Evolutionary conservation across 805 yeast species (phyloP), one percentile per base, ranked within the genome.

Genomic region (Hanseniaspora mollemarum): DNA sequence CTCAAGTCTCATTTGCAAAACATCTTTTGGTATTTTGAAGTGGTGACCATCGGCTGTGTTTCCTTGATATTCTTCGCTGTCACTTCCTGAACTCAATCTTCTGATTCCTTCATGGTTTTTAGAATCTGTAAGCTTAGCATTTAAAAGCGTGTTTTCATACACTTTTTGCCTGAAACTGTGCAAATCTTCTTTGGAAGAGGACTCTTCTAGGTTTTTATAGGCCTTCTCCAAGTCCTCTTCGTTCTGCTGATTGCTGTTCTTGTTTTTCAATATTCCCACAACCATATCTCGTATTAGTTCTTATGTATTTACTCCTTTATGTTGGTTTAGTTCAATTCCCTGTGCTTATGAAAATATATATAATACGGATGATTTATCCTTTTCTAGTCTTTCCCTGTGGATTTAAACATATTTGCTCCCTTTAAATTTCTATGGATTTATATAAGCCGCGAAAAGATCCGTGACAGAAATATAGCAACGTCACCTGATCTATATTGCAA

Each of bases 121-220:
- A 12, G 43, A 9, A 13, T 55, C 53, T 15, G 65, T 61, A 46
- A 78, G 62, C 57, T 76, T 69, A 0, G 95, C 82, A 62, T 87
- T 87, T 58, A 81, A 67, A 55, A 75, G 74, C 0, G 96, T 87
- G 66, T 87, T 87, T 56, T 76, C 79, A 52, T 82, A 77, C 18
- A 87, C 96, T 60, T 81, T 77, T 57, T 81, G 74, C 54, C 96
- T 67, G 55, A 70, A 70, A 46, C 64, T 71, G 24, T 64, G 62
- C 2, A 69, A 61, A 15, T 48, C 51, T 18, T 48, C 51, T 19
- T 33, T 48, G 2, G 49, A 19, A 13, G 38, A 43, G 3, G 65
- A 69, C 22, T 60, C 60, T n/a, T 55, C 57, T 8, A 61, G 65
- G 19, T 59, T 59, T 25, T 21, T 9, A 25, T 13, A 21, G n/a